Evolutionary conservation across 2,329 filamentous ascomycete genomes (phyloP).

Genomic region (Calonectria leucothoes): DNA sequence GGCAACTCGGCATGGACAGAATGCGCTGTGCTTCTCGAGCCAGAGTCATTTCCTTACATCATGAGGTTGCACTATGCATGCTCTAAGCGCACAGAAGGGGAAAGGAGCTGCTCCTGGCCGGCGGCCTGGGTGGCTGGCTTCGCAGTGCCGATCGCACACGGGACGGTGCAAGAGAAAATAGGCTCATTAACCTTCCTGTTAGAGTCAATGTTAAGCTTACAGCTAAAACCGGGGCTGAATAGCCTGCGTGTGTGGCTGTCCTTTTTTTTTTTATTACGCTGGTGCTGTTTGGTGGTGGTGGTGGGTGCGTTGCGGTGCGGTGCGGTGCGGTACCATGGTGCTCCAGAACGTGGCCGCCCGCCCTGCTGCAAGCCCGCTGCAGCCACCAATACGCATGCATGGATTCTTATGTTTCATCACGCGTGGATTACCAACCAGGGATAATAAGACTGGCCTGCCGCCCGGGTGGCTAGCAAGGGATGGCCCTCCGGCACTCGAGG

Average conservation of each 20-base stretch:
- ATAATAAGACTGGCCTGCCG: background rate
- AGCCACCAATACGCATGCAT: background rate
- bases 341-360: conserved; percentile 11
- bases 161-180: background rate
- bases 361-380: background rate
- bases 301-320: too few relatives aligned
- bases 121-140: background rate
- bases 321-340: too few relatives aligned
- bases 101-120: background rate
- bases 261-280: background rate
- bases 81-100: background rate
- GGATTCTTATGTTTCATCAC: conserved; percentile 21
- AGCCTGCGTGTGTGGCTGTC: too few relatives aligned
- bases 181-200: conserved; percentile 20
- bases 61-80: conserved; percentile 5
- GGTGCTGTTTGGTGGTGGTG: background rate
- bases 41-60: conserved; percentile 15
- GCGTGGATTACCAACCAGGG: conserved; percentile 13
- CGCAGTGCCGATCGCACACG: conserved; percentile 4
- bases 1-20: conserved; percentile 34
- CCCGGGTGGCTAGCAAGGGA: background rate
- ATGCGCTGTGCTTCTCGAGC: background rate
- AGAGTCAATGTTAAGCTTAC: conserved; percentile 25
- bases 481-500: conserved; percentile 1
- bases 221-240: background rate